Percentiles rank a stretch among this genome's conserved stretches.
Conservation (phyloP, 352 stramenopile species). For the Phytophthora agathidicida region DNA sequence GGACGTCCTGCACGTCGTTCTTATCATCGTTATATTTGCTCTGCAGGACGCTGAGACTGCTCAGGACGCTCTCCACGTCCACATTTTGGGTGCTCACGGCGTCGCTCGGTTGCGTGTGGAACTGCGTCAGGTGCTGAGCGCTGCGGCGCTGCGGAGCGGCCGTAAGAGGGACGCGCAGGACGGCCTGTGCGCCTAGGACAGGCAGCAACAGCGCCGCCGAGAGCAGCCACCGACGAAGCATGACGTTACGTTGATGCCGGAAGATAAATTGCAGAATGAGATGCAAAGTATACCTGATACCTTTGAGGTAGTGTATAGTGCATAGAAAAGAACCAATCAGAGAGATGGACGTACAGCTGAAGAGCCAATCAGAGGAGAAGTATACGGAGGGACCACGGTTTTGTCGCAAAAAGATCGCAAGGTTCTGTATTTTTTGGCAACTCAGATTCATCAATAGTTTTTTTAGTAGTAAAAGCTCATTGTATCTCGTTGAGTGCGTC, state of each 20-base stretch:
- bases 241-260: not conserved
- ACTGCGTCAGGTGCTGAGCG: slow-evolving; percentile 40
- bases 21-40: not conserved
- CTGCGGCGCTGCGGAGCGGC: slow-evolving; percentile 28
- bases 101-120: slow-evolving; percentile 39
- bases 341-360: too few relatives aligned
- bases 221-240: too few relatives aligned
- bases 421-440: slow-evolving; percentile 4
- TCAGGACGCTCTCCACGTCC: slow-evolving; percentile 23
- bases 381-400: not conserved
- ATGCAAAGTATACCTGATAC: slow-evolving; percentile 2
- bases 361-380: too few relatives aligned
- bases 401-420: slow-evolving; percentile 18
- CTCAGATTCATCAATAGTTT: slow-evolving; percentile 42
- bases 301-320: too few relatives aligned
- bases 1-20: slow-evolving; percentile 10
- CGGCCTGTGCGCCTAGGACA: not conserved
- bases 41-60: slow-evolving; percentile 25
- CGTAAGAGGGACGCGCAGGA: slow-evolving; percentile 54
- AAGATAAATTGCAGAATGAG: slow-evolving; percentile 25
- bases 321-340: too few relatives aligned
- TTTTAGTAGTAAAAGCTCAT: slow-evolving; percentile 39
- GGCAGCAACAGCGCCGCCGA: slow-evolving; percentile 9
- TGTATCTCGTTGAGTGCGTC: not conserved
- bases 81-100: slow-evolving; percentile 2